Evolutionary conservation across 495 filamentous ascomycete genomes (phyloP), one percentile per base, ranked within the genome.

Genomic region (Hypoxylon rickii): DNA sequence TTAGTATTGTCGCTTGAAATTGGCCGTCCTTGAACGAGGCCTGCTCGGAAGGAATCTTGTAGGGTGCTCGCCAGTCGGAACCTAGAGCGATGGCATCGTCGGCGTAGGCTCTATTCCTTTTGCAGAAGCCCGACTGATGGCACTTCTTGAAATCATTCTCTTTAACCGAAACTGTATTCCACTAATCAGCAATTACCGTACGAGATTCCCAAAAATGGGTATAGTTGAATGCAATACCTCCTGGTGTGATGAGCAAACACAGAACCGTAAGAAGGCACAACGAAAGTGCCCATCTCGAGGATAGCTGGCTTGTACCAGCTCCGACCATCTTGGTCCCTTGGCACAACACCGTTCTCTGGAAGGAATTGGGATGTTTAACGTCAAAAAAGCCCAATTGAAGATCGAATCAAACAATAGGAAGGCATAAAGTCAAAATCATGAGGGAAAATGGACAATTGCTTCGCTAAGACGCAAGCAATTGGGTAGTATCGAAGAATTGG

Each of bases 111-210:
- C 93, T 86, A 71, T 96, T 97, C 50, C 94, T 90, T 67, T 89
- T 90, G 73, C 95, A 97, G 78, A 97, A 98, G 49, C 94, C 94
- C 0, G 92, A 92, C 70, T 98, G 94, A 31, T 83, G 74, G 75
- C 94, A 98, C 54, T 86, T 96, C 66, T 97, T 98, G 80, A 97
- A 97, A 63, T 92, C 90, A 61, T 95, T 87, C 61, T 96, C 88
- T 73, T 98, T 97, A 15, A 98, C 95, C 63, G 81, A 73, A 47
- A 83, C 92, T 94, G 67, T 18, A 59, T n/a, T n/a, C n/a, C n/a
- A 38, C 24, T 11, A 50, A 47, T 54, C 44, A 54, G 50, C 53
- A 36, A 6, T 3, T 15, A 42, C 32, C n/a, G n/a, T n/a, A n/a
- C n/a, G n/a, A n/a, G n/a, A n/a, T n/a, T n/a, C n/a, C n/a, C n/a